Evolutionary conservation across 805 yeast species (phyloP), one percentile per base, ranked within the genome.

Genomic region (Saturnispora dispora): DNA sequence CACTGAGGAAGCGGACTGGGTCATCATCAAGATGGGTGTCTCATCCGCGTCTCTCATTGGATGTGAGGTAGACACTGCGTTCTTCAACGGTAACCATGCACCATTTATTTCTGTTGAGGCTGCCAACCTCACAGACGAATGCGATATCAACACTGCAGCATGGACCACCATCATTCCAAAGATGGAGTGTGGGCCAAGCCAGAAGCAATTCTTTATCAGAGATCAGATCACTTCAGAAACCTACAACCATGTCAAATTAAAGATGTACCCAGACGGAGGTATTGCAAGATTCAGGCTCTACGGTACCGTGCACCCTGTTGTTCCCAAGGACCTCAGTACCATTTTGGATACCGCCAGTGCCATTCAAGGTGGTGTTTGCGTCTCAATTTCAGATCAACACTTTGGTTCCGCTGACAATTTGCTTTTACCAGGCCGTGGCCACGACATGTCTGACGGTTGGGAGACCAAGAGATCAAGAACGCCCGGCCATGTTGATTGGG

Each of bases 401-500:
- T 91, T 91, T 63, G 95, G 96, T 37, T 78, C 91, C 44, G 95
- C 90, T 37, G 95, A 87, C 66, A 91, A 91, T 70, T 72, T 91
- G 55, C 71, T 91, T 52, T 72, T 91, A 51, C 97, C 97, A 2
- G 98, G 98, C 15, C 80, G 97, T 54, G 99, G 99, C 48, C 79
- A 76, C 60, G 96, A 91, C 67, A 91, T 91, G 98, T 81, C 93
- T 47, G 98, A 93, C 63, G 99, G 99, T 13, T 91, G 99, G 99
- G 99, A 91, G 66, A 91, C 99, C 23, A 80, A 79, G 60, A 80
- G 99, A 65, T 88, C 96, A 2, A 78, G 98, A 65, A 73, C 71
- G 11, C 78, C 82, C 4, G 89, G 87, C 43, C 98, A 91, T 65
- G 81, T 78, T 37, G 99, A 91, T 72, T 91, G 96, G 96, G 96